Evolutionary conservation across 2,329 filamentous ascomycete species (phyloP), one percentile per base, ranked within the genome.

Genomic region (Epichloe typhina): DNA sequence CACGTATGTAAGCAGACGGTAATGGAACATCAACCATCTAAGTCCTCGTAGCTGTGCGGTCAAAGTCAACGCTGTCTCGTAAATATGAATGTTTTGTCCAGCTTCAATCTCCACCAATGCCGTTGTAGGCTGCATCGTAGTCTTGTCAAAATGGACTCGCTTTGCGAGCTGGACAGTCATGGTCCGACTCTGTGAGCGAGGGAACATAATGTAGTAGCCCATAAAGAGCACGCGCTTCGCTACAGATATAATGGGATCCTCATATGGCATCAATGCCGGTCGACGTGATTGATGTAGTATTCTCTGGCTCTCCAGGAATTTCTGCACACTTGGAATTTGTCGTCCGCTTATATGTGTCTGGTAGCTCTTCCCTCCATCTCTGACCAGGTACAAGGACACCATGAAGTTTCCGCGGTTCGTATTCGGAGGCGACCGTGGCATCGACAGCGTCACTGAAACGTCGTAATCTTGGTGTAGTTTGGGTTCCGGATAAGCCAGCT

Each of bases 371-470:
- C 9, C 43, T 8, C 39, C 38, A 6, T 52, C 52, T 26, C 74
- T 74, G 47, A 86, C 75, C 48, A 95, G 77, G 53, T 81, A 77
- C 15, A 95, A 70, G 45, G 86, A 83, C 17, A 97, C 72, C 93
- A 98, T 98, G 73, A 96, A 97, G 69, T 97, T 97, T 31, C 93
- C 93, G 13, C 79, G 77, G 2, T 77, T 77, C 21, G 86, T 69
- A 61, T 98, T 98, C 2, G 75, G 68, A 0, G 80, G 82, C 2
- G 88, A 93, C 40, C 84, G 82, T 17, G 93, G 93, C 55, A 98
- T 73, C 3, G 79, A 76, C 35, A 98, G 74, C 21, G 80, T 73
- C 1, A 97, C 74, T 5, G 78, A 75, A 41, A 98, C 77, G 65
- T 97, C 89, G 72, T 98, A 98, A 46, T 83, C 76, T 64, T 96